These are phyloP conservation scores for Cryptosporidium viatorum DNA, from an alignment of 169 alveolate species.

Conservation along the genomic window DNA sequence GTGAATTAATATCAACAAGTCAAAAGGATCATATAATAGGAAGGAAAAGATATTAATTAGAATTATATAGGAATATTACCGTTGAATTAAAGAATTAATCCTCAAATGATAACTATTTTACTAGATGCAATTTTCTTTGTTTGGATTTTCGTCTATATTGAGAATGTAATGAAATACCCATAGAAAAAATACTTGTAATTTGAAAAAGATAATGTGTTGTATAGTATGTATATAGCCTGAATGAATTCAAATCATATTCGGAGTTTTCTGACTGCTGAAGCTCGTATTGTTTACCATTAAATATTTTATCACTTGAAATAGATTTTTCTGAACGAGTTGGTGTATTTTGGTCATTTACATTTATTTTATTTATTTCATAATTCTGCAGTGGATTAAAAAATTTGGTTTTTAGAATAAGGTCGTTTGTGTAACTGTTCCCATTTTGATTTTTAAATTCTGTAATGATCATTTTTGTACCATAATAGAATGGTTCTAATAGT, in stretches of 20 bases:
- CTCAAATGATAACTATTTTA: neutral
- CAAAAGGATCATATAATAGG: too few relatives aligned
- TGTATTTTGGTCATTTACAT: neutral
- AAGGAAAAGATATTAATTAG: neutral
- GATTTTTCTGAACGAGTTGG: neutral
- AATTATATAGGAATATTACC: neutral
- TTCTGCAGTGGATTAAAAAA: neutral
- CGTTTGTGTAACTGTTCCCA: neutral
- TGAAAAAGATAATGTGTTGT: slow-evolving; percentile 26
- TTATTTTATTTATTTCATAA: neutral
- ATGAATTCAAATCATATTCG: slow-evolving; percentile 5
- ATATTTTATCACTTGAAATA: neutral
- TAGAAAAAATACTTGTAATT: slow-evolving; percentile 1
- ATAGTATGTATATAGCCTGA: slow-evolving; percentile 28
- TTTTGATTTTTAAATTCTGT: neutral
- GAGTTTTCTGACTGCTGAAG: neutral
- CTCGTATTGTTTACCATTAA: neutral
- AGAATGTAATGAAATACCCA: slow-evolving; percentile 48
- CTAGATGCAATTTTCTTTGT: slow-evolving; percentile 52
- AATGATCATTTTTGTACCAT: slow-evolving; percentile 20
- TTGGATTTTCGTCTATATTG: slow-evolving; percentile 28
- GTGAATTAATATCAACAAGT: too few relatives aligned
- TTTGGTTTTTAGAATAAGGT: neutral
- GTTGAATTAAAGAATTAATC: neutral
- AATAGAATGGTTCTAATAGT: slow-evolving; percentile 6